Conservation (phyloP, 441 rosid species). For the Raphanus hybrid region DNA sequence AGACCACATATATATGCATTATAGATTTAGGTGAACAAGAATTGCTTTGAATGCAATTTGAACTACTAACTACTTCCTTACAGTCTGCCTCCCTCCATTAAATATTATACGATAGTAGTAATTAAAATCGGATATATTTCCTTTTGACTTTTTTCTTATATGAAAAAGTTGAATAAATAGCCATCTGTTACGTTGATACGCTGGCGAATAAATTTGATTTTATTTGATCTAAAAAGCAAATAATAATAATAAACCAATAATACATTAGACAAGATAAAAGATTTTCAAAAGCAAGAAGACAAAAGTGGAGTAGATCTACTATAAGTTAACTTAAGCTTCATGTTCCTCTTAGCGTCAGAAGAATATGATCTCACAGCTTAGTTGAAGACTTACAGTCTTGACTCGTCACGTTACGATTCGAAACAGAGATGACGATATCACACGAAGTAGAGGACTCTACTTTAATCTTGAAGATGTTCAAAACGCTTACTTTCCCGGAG, state of each 20-base stretch:
- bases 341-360: background rate
- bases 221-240: background rate
- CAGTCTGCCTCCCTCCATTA: slow-evolving; percentile 15
- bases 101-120: background rate
- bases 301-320: slow-evolving; percentile 2
- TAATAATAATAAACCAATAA: background rate
- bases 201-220: background rate
- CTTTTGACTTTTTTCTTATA: slow-evolving; percentile 14
- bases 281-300: background rate
- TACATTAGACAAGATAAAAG: background rate
- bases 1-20: background rate
- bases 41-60: slow-evolving; percentile 17
- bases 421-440: slow-evolving; percentile 49
- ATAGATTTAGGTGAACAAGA: background rate
- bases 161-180: background rate
- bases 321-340: background rate
- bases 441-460: slow-evolving; percentile 59
- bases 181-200: slow-evolving; percentile 28
- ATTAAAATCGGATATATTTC: background rate
- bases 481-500: slow-evolving; percentile 61
- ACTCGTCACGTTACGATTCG: slow-evolving; percentile 53
- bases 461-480: slow-evolving; percentile 50
- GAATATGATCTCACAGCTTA: slow-evolving; percentile 37
- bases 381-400: slow-evolving; percentile 63
- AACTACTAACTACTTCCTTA: slow-evolving; percentile 36